phyloP scores from a whole-genome alignment of 2,329 filamentous ascomycete species.

The Neopestalotiopsis clavispora region DNA sequence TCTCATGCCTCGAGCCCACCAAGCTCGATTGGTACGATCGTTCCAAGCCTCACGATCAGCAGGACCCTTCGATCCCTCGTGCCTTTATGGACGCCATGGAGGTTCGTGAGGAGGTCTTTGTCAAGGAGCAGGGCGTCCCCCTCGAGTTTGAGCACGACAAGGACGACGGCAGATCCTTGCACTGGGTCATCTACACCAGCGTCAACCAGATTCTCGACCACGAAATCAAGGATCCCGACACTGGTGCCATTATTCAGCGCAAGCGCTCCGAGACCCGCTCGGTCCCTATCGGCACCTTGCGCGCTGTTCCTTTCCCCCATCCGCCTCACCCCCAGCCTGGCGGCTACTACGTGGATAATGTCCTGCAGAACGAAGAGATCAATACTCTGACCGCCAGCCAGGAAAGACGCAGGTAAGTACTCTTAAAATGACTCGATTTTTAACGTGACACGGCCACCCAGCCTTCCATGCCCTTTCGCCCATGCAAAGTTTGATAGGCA shows the following conservation, averaged over 20 bases:
- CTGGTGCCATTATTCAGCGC: slow-evolving; percentile 45
- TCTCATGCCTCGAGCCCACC: slow-evolving; percentile 52
- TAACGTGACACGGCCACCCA: too few relatives aligned
- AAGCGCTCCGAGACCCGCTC: slow-evolving; percentile 48
- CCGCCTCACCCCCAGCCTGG: slow-evolving; percentile 62
- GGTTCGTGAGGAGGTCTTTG: slow-evolving; percentile 65
- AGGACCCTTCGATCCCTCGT: slow-evolving; percentile 52
- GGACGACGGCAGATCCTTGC: slow-evolving; percentile 79
- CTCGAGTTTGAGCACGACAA: slow-evolving; percentile 77
- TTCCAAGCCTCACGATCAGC: slow-evolving; percentile 43
- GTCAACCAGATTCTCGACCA: slow-evolving; percentile 52
- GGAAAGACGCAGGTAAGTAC: slow-evolving; percentile 21
- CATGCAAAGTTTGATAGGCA: neutral
- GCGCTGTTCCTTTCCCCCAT: slow-evolving; percentile 83
- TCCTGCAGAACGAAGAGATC: slow-evolving; percentile 33
- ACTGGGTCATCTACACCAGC: slow-evolving; percentile 85
- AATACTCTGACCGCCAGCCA: slow-evolving; percentile 29
- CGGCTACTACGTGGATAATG: slow-evolving; percentile 52
- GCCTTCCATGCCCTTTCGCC: neutral
- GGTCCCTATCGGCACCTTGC: slow-evolving; percentile 74
- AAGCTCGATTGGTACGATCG: slow-evolving; percentile 54
- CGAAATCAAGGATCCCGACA: slow-evolving; percentile 48
- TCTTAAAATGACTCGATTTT: neutral
- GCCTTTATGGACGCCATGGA: slow-evolving; percentile 68
- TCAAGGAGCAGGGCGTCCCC: slow-evolving; percentile 61